Evolutionary conservation across 768 basidiomycete genomes (phyloP), one percentile per base, ranked within the genome.

Genomic region (Artomyces pyxidatus): DNA sequence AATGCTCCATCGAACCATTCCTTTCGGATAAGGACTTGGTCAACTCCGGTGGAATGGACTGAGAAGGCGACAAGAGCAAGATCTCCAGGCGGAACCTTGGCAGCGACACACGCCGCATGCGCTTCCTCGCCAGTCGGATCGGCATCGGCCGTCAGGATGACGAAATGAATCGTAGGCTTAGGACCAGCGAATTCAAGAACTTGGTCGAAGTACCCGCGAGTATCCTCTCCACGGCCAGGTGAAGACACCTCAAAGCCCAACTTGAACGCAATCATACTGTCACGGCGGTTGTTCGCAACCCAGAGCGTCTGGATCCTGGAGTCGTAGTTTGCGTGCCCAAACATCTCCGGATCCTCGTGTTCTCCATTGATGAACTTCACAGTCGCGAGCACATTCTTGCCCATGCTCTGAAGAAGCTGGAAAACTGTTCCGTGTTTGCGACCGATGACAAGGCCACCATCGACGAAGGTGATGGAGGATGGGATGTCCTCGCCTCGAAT

Each of bases 41-140:
- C 89, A 12, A 92, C 89, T 30, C 89, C 89, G n/a, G 77, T 79
- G 16, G 85, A 82, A 61, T 91, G 89, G n/a, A 92, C 88, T 2
- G 85, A 87, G 67, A 90, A 92, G 26, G 86, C 88, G 5, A 89
- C 85, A 44, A 92, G 72, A 22, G 88, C 86, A 30, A 90, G 70
- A 55, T 89, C 84, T 35, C 85, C 83, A 1, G 83, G 79, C 6
- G 75, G 72, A 5, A 89, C 73, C 59, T 89, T 89, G 3, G 88
- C 88, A 3, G 88, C 88, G 19, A 87, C 73, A 54, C 88, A 90
- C 6, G 88, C 88, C 9, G 88, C 88, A 58, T 83, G 80, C 0
- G 88, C 86, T 63, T 90, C 88, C 46, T 85, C 83, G 12, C 87
- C 88, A 49, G 78, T 76, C 3, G 87, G 87, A 63, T 90, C 88